Conservation (phyloP, 352 stramenopile genomes). For the Phytophthora quininea region DNA sequence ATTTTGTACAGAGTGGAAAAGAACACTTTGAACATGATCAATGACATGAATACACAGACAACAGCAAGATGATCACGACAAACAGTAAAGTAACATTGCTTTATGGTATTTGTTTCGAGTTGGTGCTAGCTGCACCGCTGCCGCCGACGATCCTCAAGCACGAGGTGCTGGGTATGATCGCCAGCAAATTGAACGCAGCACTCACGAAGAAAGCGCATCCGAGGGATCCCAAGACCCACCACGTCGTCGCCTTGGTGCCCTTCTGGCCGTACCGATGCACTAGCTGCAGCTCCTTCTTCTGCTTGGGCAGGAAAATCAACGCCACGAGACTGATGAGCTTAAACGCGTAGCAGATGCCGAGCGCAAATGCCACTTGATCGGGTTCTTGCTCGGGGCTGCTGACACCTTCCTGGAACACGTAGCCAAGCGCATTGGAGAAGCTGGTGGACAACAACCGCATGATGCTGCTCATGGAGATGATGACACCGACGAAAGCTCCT, state of each 20-base stretch:
- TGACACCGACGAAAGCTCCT: slow-evolving; percentile 55
- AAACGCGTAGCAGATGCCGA: slow-evolving; percentile 51
- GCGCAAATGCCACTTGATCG: slow-evolving; percentile 37
- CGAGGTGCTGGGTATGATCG: slow-evolving; percentile 35
- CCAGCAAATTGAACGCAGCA: slow-evolving; percentile 45
- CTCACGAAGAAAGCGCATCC: slow-evolving; percentile 38
- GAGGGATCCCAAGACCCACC: slow-evolving; percentile 44
- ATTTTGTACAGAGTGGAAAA: slow-evolving; percentile 2
- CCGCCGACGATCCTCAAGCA: slow-evolving; percentile 45
- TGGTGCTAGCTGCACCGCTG: slow-evolving; percentile 27
- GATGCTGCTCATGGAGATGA: slow-evolving; percentile 61
- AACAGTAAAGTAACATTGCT: background rate
- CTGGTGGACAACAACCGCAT: slow-evolving; percentile 55
- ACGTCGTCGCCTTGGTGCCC: slow-evolving; percentile 32
- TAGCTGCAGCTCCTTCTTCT: slow-evolving; percentile 54
- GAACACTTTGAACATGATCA: slow-evolving; percentile 9
- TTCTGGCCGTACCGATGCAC: slow-evolving; percentile 33
- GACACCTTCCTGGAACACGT: slow-evolving; percentile 40
- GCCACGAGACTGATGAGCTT: slow-evolving; percentile 45
- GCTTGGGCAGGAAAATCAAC: slow-evolving; percentile 46
- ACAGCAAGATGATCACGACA: background rate
- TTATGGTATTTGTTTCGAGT: too few species aligned
- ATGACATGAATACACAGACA: slow-evolving; percentile 20
- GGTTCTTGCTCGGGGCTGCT: slow-evolving; percentile 22
- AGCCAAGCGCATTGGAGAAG: slow-evolving; percentile 48